Evolutionary conservation across 1,284 basidiomycete species (phyloP), one percentile per base, ranked within the genome.

Genomic region (Marasmius fiardii): DNA sequence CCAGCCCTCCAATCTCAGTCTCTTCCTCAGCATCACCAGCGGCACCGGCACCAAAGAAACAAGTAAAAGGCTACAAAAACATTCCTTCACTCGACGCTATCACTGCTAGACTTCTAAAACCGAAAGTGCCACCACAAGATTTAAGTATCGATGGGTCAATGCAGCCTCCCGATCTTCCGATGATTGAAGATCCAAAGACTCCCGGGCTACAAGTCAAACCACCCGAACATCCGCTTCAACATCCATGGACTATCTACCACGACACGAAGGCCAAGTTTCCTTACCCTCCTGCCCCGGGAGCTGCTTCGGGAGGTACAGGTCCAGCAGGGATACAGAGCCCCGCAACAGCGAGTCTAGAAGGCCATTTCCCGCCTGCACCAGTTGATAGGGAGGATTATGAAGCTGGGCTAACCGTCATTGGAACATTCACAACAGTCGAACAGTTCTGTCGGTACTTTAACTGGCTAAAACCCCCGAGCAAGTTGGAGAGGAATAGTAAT

Each of bases 371-470:
- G 5, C 26, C 18, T 28, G 70, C 57, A 53, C 76, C n/a, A 71
- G 74, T 54, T 11, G 87, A 88, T 60, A 78, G 84, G 2, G 81
- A 74, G 26, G 83, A 87, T 57, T 92, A 94, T 69, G 87, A 91
- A 70, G 86, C 88, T 3, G 83, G 89, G 0, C 72, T 93, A 52
- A 88, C 83, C 14, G 82, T 92, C 54, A 83, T 92, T 61, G 90
- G 91, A 61, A 85, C 88, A 63, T 90, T 93, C 71, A 79, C 85
- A 64, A 91, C 93, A 14, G 92, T 97, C 55, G 91, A 97, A 71
- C 82, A 86, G 24, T 97, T 95, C 76, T 95, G 93, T 67, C 83
- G 90, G n/a, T 92, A 93, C 73, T 92, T 95, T 77, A 94, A 95
- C 73, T 95, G 94, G 85, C 83, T 96, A 58, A 92, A 93, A 69